Evolutionary conservation across 805 yeast genomes (phyloP), one percentile per base, ranked within the genome.

Genomic region (Diddensiella santjacobensis): DNA sequence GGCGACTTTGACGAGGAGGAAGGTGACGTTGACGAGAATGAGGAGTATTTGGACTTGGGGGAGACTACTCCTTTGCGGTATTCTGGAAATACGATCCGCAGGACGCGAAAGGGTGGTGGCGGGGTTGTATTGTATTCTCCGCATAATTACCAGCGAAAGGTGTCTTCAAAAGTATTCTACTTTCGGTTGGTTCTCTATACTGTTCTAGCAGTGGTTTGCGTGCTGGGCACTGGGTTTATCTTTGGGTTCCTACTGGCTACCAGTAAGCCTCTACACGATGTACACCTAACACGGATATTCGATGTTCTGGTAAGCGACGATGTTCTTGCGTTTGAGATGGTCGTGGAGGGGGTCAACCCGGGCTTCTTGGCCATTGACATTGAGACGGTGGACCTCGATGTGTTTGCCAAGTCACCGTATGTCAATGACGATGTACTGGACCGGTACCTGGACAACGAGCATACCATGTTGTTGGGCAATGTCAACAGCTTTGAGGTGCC

Each of bases 231-330:
- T 24, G 96, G 96, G 1, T 88, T 91, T 59, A 71, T 85, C 3
- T 72, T 83, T 59, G 98, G 98, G 0, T 87, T 90, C 60, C 68
- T 89, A 2, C 69, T 90, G 37, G 96, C 96, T 0, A 82, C 96
- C 1, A 83, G 88, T 17, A 88, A 87, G 57, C 96, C 91, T 49
- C 69, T 91, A 47, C 80, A 83, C 45, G 75, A 78, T 51, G 83
- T 88, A 17, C 68, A 76, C 18, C 77, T 90, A 6, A 63, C 71
- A 2, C 69, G 79, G n/a, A 71, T 90, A 36, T 78, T 77, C 43
- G 87, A 87, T 58, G 76, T 90, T 1, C 70, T 90, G 10, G 85
- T 87, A 2, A 82, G 93, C 44, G 82, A 83, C 54, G 96, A 89
- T 59, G 97, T 88, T 61, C 69, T 91, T 41, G 77, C 89, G 0